Conservation (phyloP, 306 rosid species). For the Prunus fruticosa region DNA sequence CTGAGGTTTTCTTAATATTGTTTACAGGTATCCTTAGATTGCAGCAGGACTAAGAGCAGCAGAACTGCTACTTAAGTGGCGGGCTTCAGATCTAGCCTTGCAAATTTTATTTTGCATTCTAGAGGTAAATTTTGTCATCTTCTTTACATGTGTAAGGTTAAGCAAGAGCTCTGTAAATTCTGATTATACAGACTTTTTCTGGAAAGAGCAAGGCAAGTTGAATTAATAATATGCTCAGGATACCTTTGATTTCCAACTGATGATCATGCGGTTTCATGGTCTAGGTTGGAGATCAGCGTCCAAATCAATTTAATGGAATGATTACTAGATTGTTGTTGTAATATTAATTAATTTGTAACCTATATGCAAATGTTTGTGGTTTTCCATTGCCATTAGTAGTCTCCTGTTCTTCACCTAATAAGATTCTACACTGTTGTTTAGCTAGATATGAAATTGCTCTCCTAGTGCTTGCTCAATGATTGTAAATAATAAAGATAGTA, state of each 20-base stretch:
- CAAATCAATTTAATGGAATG: not conserved
- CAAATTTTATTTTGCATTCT: conserved; percentile 93
- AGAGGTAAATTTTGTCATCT: conserved; percentile 54
- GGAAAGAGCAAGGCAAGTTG: not conserved
- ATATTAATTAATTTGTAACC: not conserved
- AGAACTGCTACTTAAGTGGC: conserved; percentile 98
- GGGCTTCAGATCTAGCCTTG: conserved; percentile 96
- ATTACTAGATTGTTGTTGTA: not conserved
- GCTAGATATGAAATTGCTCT: not conserved
- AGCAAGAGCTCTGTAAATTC: not conserved
- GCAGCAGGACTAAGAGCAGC: conserved; percentile 99
- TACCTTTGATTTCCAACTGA: not conserved
- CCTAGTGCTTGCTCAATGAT: not conserved
- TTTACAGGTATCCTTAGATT: conserved; percentile 73
- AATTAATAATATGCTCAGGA: not conserved
- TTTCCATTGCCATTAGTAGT: not conserved
- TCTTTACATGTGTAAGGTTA: not conserved
- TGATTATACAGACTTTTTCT: not conserved
- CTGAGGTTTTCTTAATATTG: not conserved
- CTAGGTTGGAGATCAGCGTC: not conserved
- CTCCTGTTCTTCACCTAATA: not conserved
- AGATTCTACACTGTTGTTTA: not conserved
- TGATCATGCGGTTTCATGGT: not conserved
- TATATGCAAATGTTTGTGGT: not conserved
- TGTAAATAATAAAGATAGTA: not conserved